phyloP scores from a whole-genome alignment of 768 basidiomycete species.

The Phaeotremella skinneri region DNA sequence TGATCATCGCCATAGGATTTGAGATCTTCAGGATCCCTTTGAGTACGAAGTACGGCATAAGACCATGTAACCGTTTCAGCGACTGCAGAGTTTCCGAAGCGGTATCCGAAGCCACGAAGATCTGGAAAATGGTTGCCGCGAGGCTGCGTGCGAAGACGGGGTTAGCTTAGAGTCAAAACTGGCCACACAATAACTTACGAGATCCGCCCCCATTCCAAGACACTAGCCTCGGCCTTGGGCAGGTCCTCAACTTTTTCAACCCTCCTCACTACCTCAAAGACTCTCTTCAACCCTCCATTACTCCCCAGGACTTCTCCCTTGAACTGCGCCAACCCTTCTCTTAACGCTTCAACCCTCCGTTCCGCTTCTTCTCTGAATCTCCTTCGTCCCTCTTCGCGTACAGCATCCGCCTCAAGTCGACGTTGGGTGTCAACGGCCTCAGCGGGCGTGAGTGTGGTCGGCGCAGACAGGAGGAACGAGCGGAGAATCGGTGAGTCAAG shows the following conservation, averaged over 20 bases:
- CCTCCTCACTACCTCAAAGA: conserved; percentile 84
- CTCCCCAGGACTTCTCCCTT: conserved; percentile 84
- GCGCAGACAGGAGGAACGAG: conserved; percentile 77
- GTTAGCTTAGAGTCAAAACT: neutral
- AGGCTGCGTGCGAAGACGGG: conserved; percentile 57
- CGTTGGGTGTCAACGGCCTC: conserved; percentile 75
- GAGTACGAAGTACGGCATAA: conserved; percentile 97
- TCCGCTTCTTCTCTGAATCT: conserved; percentile 84
- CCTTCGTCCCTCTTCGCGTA: conserved; percentile 81
- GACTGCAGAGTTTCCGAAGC: conserved; percentile 83
- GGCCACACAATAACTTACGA: conserved; percentile 64
- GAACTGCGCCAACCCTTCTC: conserved; percentile 78
- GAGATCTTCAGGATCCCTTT: conserved; percentile 87
- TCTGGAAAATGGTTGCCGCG: conserved; percentile 94
- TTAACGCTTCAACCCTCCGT: conserved; percentile 75
- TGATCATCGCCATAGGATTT: conserved; percentile 94
- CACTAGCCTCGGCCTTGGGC: conserved; percentile 79
- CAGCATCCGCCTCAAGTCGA: conserved; percentile 82
- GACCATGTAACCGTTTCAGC: conserved; percentile 86
- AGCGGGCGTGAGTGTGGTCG: conserved; percentile 64
- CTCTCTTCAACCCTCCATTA: conserved; percentile 66
- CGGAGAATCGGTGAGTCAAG: conserved; percentile 80
- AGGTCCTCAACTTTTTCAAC: conserved; percentile 73
- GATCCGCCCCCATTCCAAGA: conserved; percentile 94
- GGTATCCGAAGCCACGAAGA: conserved; percentile 87